These are phyloP conservation scores for Diaporthe ilicicola DNA, from an alignment of 2,329 filamentous ascomycete genomes.

Conservation along the genomic window DNA sequence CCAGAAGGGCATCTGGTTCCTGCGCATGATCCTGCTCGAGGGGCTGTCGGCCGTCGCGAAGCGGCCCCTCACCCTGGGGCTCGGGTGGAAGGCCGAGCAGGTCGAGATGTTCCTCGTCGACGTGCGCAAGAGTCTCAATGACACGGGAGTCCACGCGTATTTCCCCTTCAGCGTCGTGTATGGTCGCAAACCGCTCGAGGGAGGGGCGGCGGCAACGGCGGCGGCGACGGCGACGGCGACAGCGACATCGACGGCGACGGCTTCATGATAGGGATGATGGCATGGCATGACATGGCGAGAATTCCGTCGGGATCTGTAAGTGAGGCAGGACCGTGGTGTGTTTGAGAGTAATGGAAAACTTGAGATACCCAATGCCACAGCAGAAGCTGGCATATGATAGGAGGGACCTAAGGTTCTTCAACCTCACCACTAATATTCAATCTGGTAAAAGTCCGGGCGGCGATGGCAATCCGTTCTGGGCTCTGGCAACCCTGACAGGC, in stretches of 20 bases:
- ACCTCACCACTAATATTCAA: neutral
- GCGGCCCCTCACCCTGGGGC: conserved; percentile 42
- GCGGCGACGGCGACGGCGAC: neutral
- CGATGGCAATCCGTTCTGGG: neutral
- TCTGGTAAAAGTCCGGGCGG: neutral
- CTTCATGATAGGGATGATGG: neutral
- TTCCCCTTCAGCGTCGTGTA: conserved; percentile 43
- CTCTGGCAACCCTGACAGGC: neutral
- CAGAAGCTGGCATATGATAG: conserved; percentile 5
- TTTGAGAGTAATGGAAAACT: neutral
- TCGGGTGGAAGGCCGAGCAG: conserved; percentile 46
- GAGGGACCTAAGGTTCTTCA: neutral
- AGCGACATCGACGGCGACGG: neutral
- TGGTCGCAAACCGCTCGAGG: conserved; percentile 42
- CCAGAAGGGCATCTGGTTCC: conserved; percentile 53
- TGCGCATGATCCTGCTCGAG: conserved; percentile 51
- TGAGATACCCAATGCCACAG: conserved; percentile 15
- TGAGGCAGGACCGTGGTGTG: neutral
- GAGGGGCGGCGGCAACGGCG: neutral
- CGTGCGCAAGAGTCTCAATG: conserved; percentile 44
- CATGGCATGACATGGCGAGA: neutral
- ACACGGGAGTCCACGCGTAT: conserved; percentile 42
- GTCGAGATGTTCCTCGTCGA: conserved; percentile 48
- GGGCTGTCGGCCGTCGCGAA: conserved; percentile 42
- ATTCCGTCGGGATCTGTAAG: neutral